Base-by-base conservation (phyloP, 2,329 filamentous ascomycete genomes). In the Nemania diffusa region DNA sequence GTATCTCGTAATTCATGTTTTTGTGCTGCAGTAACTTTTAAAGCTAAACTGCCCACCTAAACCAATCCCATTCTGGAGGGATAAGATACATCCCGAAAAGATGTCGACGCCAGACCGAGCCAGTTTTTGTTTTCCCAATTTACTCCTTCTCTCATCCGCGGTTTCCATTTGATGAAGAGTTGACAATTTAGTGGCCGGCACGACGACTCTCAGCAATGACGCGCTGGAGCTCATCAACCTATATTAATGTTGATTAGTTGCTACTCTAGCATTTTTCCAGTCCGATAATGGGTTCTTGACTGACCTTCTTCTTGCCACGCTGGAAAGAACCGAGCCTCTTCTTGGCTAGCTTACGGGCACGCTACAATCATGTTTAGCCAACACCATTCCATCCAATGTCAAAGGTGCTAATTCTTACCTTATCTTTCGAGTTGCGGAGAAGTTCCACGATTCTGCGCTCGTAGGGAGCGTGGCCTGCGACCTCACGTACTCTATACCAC, bases 321-420 rank as follows among this genome's bases (percentile, higher is more conserved):
- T 93, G 92, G 85, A 98, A 98, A 78, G 96, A 98, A 83, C 96
- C 96, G 88, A 99, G 94, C 92, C 95, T 91, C 92, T 97, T 97
- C 94, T 98, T 98, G 80, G 95, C 95, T 81, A 97, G 92, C 91
- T 97, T 97, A 79, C 95, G 90, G 80, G 95, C 95, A 85, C 95
- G 93, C 68, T 69, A 15, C 3, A 58, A n/a, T 24, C 42, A n/a
- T 0, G 27, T 53, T 67, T 61, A 69, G 67, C 27, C 5, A 6
- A 32, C 1, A 5, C 2, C 24, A 2, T 24, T 24, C n/a, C 2
- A 15, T 52, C 15, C 5, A 13, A 20, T n/a, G 8, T 13, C 5
- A 2, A 15, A 17, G 2, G 3, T 42, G 46, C 4, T 13, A 6
- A 37, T 22, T 20, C 68, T 60, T 29, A 69, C 68, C 93, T 98